A percentile compares a stretch with the other conserved stretches of the same genome.
Evolutionary conservation across 768 basidiomycete genomes (phyloP).

Genomic region (Crepidotus variabilis): DNA sequence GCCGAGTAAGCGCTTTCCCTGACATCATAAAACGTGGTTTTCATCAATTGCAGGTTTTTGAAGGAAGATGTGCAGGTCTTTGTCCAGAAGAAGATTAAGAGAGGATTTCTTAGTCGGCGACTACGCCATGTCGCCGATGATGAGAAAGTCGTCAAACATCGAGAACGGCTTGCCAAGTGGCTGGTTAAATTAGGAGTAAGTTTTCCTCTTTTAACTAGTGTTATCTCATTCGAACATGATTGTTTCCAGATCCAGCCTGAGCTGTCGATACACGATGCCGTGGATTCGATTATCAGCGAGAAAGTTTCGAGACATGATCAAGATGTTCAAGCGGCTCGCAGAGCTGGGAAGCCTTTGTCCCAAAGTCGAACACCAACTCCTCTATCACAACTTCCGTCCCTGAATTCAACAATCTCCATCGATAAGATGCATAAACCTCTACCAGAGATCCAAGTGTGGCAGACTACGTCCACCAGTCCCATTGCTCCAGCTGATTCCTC

Average conservation of each 20-base stretch:
- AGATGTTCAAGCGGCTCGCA: neutral
- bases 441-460: neutral
- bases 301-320: conserved; percentile 5
- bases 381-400: neutral
- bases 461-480: neutral
- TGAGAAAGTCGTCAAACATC: conserved; percentile 9
- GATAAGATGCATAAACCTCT: neutral
- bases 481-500: neutral
- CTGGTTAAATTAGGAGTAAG: conserved; percentile 14
- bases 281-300: conserved; percentile 12
- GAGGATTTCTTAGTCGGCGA: conserved; percentile 8
- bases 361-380: neutral
- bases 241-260: conserved; percentile 3
- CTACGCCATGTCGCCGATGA: conserved; percentile 12
- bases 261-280: conserved; percentile 10
- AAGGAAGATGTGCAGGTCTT: conserved; percentile 9
- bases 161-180: conserved; percentile 11
- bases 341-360: neutral
- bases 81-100: conserved; percentile 12
- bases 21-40: neutral
- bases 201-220: neutral
- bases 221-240: neutral
- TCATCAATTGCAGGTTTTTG: conserved; percentile 1
- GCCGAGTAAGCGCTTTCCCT: conserved; percentile 4
- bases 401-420: neutral